A percentile compares a stretch with the other conserved stretches of the same genome.
Evolutionary conservation across 2,329 filamentous ascomycete species (phyloP).

Genomic region (Lecanicillium sp.): DNA sequence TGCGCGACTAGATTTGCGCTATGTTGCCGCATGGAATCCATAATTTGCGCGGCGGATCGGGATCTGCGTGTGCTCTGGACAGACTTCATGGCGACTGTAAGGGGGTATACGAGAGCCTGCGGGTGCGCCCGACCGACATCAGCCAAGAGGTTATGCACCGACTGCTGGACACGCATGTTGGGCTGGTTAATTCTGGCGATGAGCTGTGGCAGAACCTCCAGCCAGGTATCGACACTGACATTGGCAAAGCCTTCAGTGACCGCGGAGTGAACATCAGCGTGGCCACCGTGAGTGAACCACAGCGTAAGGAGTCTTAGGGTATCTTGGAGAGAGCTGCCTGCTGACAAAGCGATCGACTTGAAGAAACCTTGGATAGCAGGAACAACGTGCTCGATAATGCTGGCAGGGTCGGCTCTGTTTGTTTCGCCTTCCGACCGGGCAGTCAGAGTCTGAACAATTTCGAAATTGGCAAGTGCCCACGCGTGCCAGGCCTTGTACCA

Average conservation of each 20-base stretch:
- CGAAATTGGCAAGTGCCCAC: constrained; percentile 97
- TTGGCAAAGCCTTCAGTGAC: constrained; percentile 87
- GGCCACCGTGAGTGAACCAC: constrained; percentile 92
- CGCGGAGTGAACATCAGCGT: constrained; percentile 77
- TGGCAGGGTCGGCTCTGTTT: constrained; percentile 48
- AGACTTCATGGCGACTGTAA: constrained; percentile 98
- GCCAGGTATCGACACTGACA: constrained; percentile 96
- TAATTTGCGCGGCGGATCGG: constrained; percentile 83
- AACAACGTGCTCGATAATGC: constrained; percentile 82
- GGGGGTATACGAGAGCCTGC: constrained; percentile 90
- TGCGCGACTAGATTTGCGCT: constrained; percentile 90
- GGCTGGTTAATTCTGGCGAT: constrained; percentile 97
- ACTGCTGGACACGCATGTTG: constrained; percentile 78
- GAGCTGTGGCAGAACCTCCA: constrained; percentile 95
- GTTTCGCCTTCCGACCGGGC: constrained; percentile 54
- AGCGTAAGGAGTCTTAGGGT: constrained; percentile 86
- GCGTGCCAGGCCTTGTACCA: constrained; percentile 99
- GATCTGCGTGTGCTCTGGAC: constrained; percentile 73
- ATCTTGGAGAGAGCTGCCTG: constrained; percentile 89
- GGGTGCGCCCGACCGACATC: constrained; percentile 93
- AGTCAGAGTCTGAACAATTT: constrained; percentile 82
- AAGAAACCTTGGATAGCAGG: constrained; percentile 96
- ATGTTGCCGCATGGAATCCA: constrained; percentile 97
- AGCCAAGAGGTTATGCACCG: constrained; percentile 85
- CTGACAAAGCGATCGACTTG: constrained; percentile 88